These are phyloP conservation scores for Aspergillus mulundensis DNA, from an alignment of 495 filamentous ascomycete species.

Conservation along the genomic window DNA sequence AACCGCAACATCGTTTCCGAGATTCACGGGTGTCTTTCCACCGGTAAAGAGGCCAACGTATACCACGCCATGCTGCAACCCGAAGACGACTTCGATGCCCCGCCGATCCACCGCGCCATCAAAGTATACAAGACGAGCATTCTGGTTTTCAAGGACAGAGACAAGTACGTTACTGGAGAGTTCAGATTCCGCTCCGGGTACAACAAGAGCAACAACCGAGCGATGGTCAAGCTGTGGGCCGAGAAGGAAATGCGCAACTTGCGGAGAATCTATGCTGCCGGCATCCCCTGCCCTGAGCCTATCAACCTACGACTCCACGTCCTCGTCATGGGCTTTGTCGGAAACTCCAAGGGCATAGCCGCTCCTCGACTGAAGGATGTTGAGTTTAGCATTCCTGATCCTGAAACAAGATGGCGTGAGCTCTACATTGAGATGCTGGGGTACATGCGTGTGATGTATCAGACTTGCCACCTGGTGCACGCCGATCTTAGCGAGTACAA, in stretches of 20 bases:
- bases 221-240: constrained; percentile 97
- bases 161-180: constrained; percentile 91
- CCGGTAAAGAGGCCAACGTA: constrained; percentile 96
- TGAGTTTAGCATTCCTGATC: constrained; percentile 53
- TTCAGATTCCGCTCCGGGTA: constrained; percentile 78
- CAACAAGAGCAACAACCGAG: constrained; percentile 85
- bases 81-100: constrained; percentile 33
- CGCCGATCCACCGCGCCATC: constrained; percentile 70
- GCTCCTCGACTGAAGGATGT: constrained; percentile 81
- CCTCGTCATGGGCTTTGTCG: constrained; percentile 88
- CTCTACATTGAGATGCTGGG: constrained; percentile 81
- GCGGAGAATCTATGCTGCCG: constrained; percentile 72
- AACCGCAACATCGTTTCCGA: constrained; percentile 77
- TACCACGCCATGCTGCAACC: constrained; percentile 69
- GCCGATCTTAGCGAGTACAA: constrained; percentile 98
- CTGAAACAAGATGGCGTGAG: constrained; percentile 60
- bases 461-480: constrained; percentile 84
- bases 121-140: constrained; percentile 99
- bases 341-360: constrained; percentile 78
- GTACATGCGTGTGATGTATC: constrained; percentile 89
- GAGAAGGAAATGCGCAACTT: constrained; percentile 98
- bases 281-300: constrained; percentile 87
- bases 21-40: constrained; percentile 87
- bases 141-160: constrained; percentile 93
- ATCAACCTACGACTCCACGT: constrained; percentile 84